Conservation (phyloP, 2,329 filamentous ascomycete genomes). For the Acephala macrosclerotiorum region DNA sequence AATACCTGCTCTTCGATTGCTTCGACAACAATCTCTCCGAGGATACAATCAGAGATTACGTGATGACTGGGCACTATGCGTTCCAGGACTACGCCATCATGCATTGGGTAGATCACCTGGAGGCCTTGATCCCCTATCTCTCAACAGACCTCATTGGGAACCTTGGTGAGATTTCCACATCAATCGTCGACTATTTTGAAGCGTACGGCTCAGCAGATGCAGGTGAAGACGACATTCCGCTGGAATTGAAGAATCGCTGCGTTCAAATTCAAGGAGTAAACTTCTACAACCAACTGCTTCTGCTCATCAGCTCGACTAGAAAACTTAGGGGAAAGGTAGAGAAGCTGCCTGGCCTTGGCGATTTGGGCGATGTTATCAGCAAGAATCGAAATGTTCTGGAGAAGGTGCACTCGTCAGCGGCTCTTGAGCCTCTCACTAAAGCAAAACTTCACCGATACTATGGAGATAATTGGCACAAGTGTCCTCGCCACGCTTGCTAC, state of each 20-base stretch:
- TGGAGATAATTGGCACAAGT: slow-evolving; percentile 48
- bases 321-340: neutral
- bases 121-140: slow-evolving; percentile 7
- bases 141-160: slow-evolving; percentile 8
- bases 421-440: neutral
- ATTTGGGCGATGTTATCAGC: slow-evolving; percentile 6
- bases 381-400: slow-evolving; percentile 18
- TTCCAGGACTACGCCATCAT: slow-evolving; percentile 44
- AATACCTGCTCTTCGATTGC: slow-evolving; percentile 41
- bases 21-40: slow-evolving; percentile 30
- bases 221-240: neutral
- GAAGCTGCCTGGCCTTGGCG: neutral
- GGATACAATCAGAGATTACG: slow-evolving; percentile 12
- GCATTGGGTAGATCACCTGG: slow-evolving; percentile 42
- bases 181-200: slow-evolving; percentile 4
- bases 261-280: neutral
- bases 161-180: neutral
- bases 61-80: slow-evolving; percentile 32
- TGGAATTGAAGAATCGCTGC: neutral
- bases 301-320: neutral
- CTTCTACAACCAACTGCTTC: neutral
- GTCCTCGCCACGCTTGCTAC: slow-evolving; percentile 47
- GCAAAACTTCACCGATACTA: slow-evolving; percentile 37
- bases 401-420: neutral
- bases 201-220: slow-evolving; percentile 10